phyloP scores from a whole-genome alignment of 164 flowering plant genomes.

The Berberis vulgaris region DNA sequence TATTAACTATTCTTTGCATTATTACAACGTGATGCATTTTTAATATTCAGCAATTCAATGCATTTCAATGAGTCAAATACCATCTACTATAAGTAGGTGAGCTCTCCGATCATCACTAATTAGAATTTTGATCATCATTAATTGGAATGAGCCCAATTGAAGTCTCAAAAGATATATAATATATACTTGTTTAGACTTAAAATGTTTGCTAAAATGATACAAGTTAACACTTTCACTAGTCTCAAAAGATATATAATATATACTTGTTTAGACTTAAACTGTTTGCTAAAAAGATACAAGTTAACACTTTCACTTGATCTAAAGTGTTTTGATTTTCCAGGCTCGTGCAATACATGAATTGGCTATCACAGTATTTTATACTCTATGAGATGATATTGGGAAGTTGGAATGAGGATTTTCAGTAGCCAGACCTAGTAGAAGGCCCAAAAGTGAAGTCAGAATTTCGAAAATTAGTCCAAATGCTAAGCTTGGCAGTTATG shows the following conservation, averaged over 20 bases:
- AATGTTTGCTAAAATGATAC: too few relatives aligned
- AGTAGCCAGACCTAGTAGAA: slow-evolving; percentile 33
- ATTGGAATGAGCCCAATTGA: not conserved
- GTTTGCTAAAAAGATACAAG: too few relatives aligned
- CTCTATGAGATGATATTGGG: slow-evolving; percentile 44
- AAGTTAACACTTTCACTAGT: too few relatives aligned
- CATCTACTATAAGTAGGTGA: slow-evolving; percentile 59
- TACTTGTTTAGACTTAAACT: too few relatives aligned
- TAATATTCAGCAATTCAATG: slow-evolving; percentile 69
- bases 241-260: too few relatives aligned
- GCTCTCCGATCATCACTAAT: not conserved
- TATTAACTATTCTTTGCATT: slow-evolving; percentile 4
- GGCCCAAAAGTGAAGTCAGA: slow-evolving; percentile 16
- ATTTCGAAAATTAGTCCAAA: not conserved
- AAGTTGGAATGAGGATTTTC: slow-evolving; percentile 38
- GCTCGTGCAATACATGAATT: slow-evolving; percentile 55
- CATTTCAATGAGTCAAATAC: slow-evolving; percentile 51
- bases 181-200: too few relatives aligned
- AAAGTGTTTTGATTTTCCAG: slow-evolving; percentile 19
- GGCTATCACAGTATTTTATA: slow-evolving; percentile 47
- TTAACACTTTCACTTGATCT: too few relatives aligned
- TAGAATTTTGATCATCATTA: too few relatives aligned
- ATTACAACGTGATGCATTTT: slow-evolving; percentile 55
- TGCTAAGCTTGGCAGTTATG: not conserved
- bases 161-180: too few relatives aligned